These are phyloP conservation scores for Miamiensis avidus DNA, from an alignment of 169 alveolate genomes.

Conservation along the genomic window DNA sequence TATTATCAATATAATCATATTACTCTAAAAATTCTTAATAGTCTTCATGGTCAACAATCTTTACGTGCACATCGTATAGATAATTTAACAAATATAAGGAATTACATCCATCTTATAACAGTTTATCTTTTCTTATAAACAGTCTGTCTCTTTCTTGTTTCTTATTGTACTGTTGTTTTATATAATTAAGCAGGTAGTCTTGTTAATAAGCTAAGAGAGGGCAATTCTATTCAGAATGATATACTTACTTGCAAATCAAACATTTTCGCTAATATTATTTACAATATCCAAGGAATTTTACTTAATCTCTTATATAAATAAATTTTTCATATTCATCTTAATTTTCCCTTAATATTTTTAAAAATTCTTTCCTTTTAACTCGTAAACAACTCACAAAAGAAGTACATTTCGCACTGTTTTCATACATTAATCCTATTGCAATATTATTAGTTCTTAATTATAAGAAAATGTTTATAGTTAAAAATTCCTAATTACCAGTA, in stretches of 20 bases:
- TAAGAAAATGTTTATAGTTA: not conserved
- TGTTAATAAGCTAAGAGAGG: not conserved
- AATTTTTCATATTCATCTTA: not conserved
- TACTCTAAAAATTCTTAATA: not conserved
- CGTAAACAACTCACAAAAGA: not conserved
- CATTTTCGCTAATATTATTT: not conserved
- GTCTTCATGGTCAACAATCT: not conserved
- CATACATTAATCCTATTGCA: not conserved
- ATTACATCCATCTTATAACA: not conserved
- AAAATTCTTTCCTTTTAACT: not conserved
- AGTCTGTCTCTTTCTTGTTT: not conserved
- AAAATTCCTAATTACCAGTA: not conserved
- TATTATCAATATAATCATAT: not conserved
- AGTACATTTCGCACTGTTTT: not conserved
- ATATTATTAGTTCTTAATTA: too few relatives aligned
- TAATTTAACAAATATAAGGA: not conserved
- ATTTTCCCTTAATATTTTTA: not conserved
- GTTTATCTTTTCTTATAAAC: not conserved
- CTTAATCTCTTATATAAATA: not conserved
- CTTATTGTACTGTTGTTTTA: not conserved
- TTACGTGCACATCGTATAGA: not conserved
- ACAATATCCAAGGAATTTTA: not conserved
- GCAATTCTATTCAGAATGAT: not conserved
- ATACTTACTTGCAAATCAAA: not conserved
- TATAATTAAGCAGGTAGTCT: not conserved